Evolutionary conservation across 352 stramenopile genomes (phyloP).

Genomic region (Globisporangium paddicum): DNA sequence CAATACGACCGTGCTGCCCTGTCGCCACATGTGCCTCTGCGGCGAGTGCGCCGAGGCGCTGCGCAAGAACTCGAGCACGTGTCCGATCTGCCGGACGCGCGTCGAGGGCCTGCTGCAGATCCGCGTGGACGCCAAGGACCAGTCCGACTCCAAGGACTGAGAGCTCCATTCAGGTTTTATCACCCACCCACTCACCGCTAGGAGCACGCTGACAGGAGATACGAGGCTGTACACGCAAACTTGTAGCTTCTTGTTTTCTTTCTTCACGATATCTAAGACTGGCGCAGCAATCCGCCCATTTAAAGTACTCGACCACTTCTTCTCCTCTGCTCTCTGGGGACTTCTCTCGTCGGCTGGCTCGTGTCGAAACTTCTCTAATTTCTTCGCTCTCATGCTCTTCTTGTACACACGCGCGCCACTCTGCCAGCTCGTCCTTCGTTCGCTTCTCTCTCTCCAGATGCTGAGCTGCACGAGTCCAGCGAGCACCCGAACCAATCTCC

Average conservation of each 20-base stretch:
- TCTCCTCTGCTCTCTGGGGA: not conserved
- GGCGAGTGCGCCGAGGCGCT: constrained; percentile 72
- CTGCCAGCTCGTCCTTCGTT: not conserved
- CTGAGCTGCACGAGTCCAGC: not conserved
- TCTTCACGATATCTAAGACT: constrained; percentile 11
- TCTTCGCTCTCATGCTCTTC: not conserved
- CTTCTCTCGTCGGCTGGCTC: not conserved
- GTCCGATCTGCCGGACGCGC: constrained; percentile 72
- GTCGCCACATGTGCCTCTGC: constrained; percentile 86
- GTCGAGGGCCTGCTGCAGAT: constrained; percentile 82
- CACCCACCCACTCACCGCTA: too few relatives aligned
- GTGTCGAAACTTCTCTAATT: constrained; percentile 8
- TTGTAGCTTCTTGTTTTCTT: constrained; percentile 1
- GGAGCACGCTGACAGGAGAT: not conserved
- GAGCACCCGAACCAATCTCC: not conserved
- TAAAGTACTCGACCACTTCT: constrained; percentile 5
- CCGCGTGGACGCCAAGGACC: constrained; percentile 48
- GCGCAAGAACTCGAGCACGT: constrained; percentile 66
- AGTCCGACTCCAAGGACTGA: constrained; percentile 18
- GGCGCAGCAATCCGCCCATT: not conserved
- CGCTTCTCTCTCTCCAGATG: not conserved
- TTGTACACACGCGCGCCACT: constrained; percentile 8
- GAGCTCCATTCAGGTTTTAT: not conserved
- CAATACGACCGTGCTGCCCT: constrained; percentile 81
- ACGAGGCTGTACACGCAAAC: not conserved